Evolutionary conservation across 208 protist genomes (phyloP).

Genomic region (Chromosphaera perkinsii): DNA sequence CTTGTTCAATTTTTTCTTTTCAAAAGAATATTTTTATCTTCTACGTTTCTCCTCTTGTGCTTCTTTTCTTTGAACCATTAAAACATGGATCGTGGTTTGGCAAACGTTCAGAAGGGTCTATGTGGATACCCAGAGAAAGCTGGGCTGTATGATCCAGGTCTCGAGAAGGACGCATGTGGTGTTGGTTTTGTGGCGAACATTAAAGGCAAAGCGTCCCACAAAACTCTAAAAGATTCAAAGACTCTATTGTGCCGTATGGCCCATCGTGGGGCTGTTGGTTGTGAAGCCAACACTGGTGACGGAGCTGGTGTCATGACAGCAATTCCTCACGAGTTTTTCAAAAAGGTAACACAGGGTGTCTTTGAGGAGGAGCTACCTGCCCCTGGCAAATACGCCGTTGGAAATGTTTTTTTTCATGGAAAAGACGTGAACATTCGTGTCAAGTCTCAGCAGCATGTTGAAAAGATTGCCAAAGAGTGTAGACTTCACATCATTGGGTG

Average conservation of each 20-base stretch:
- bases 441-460: not conserved
- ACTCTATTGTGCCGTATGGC: slow-evolving; percentile 56
- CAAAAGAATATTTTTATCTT: too few species aligned
- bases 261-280: slow-evolving; percentile 61
- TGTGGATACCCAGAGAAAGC: slow-evolving; percentile 29
- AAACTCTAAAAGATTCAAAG: slow-evolving; percentile 45
- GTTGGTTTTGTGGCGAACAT: slow-evolving; percentile 61
- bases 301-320: slow-evolving; percentile 63
- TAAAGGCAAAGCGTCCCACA: slow-evolving; percentile 30
- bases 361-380: slow-evolving; percentile 24
- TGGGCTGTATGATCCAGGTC: slow-evolving; percentile 51
- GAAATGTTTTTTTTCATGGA: slow-evolving; percentile 53
- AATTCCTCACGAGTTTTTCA: slow-evolving; percentile 60
- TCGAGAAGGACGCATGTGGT: slow-evolving; percentile 62
- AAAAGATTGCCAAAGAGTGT: not conserved
- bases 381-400: slow-evolving; percentile 43
- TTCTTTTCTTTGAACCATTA: too few species aligned
- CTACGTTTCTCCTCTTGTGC: too few species aligned
- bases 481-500: slow-evolving; percentile 53
- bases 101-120: too few species aligned
- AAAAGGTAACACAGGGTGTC: not conserved
- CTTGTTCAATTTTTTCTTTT: too few species aligned
- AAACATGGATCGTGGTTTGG: too few species aligned
- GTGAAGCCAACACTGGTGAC: slow-evolving; percentile 56
- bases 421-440: slow-evolving; percentile 1